These are phyloP conservation scores for Cladosporium sp. DNA, from an alignment of 2,329 filamentous ascomycete species.

Conservation along the genomic window DNA sequence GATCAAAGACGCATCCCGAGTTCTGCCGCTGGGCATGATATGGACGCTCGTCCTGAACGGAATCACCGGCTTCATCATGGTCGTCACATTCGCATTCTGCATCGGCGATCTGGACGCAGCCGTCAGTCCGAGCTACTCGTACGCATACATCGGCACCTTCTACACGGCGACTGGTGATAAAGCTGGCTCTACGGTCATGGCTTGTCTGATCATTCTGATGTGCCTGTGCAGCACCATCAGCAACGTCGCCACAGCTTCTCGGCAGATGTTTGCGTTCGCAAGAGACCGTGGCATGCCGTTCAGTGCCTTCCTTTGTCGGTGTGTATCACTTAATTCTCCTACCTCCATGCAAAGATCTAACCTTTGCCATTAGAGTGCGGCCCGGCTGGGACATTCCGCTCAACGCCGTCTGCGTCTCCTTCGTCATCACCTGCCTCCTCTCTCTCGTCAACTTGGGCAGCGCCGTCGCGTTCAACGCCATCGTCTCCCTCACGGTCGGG, in stretches of 20 bases:
- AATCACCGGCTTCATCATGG: constrained; percentile 37
- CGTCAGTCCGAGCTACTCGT: constrained; percentile 25
- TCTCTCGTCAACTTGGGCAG: constrained; percentile 21
- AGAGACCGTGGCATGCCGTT: constrained; percentile 37
- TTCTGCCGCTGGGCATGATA: constrained; percentile 47
- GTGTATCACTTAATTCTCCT: background rate
- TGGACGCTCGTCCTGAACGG: constrained; percentile 42
- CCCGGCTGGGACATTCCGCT: constrained; percentile 31
- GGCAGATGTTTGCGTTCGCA: constrained; percentile 38
- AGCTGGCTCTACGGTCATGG: constrained; percentile 35
- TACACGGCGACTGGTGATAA: constrained; percentile 33
- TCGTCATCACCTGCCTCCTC: constrained; percentile 22
- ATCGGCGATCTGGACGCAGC: constrained; percentile 20
- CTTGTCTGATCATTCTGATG: constrained; percentile 33
- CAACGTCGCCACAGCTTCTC: constrained; percentile 36
- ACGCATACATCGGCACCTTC: constrained; percentile 38
- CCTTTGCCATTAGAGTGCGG: constrained; percentile 24
- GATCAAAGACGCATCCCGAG: constrained; percentile 42
- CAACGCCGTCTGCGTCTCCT: constrained; percentile 21
- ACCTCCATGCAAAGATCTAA: background rate
- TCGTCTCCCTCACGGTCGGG: constrained; percentile 42
- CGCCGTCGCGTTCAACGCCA: constrained; percentile 32
- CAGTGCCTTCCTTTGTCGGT: constrained; percentile 32
- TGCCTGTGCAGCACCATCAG: constrained; percentile 39
- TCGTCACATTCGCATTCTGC: constrained; percentile 40